Base-by-base conservation (phyloP, 2,329 filamentous ascomycete species). In the Pestalotiopsis sp. region DNA sequence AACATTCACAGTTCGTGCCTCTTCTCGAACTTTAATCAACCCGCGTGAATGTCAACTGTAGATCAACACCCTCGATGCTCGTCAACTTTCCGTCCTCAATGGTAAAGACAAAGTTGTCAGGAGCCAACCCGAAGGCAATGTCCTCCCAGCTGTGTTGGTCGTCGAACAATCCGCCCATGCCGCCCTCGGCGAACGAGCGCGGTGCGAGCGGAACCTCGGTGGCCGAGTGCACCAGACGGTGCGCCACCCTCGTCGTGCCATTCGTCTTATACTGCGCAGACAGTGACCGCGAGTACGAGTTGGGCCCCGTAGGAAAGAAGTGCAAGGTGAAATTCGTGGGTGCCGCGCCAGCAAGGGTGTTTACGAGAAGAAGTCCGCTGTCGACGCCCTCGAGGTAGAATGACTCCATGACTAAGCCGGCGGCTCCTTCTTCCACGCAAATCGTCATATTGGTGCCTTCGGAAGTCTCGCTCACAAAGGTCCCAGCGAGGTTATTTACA, bases 261-360 rank as follows among this genome's bases (percentile, higher is more conserved):
- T 62, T 27, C 17, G 59, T 41, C 59, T 62, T 62, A n/a, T 62
- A 62, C 23, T 31, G 59, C 23, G 59, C 6, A 38, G 59, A 25
- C 17, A 62, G 59, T 2, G 59, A 62, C 9, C 11, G 14, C 13
- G 59, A 41, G 59, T 41, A 14, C 36, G 59, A 62, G 59, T 38
- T 62, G 27, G 31, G 2, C 7, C 59, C 59, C 2, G 59, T 62
- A 3, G 59, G 59, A 20, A 62, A 62, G 27, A 62, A 36, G 2
- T 14, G 59, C 11, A 62, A 12, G 12, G 25, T 14, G 1, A 17
- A 13, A 0, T 39, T 11, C 2, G n/a, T 13, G 9, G 59, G 27
- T 12, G 13, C 17, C 23, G 11, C 38, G 11, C 14, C 59, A 13
- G 13, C 57, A 3, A 17, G 23, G 23, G 5, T 27, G 17, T 59